Base-by-base conservation (phyloP, 2,329 filamentous ascomycete species). In the Chaetomiaceae sp. region DNA sequence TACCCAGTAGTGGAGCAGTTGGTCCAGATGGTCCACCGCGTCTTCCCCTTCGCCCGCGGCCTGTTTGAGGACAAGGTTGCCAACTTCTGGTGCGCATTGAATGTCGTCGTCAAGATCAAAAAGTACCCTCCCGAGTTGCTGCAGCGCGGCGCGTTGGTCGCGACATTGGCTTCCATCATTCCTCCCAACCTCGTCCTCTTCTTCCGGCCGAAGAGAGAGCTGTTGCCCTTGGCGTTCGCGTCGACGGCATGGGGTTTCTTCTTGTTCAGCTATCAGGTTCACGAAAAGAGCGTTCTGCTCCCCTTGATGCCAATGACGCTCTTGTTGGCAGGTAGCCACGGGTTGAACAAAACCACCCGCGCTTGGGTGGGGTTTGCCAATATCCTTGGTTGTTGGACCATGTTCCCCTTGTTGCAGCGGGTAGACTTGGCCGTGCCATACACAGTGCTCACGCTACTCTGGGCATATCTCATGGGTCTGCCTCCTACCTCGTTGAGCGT, bases 1-100 rank as follows among this genome's bases (percentile, higher is more conserved):
- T 94, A 89, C 65, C 85, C 89, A 0, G 69, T 89, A 11, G 65
- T 91, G 4, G 82, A 94, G 64, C 90, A 96, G 68, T 64, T 95
- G 32, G 76, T 85, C 0, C 95, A 99, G 70, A 81, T 90, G 62
- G 72, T 96, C 10, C 89, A 96, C 67, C 86, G 94, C n/a, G 81
- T 97, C 53, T 97, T 99, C 64, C 94, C 95, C 1, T 96, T 99
- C 66, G 84, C 91, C 1, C 84, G 94, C n/a, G 94, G 94, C 3
- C 74, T 99, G 6, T 99, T 97, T 64, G 95, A 99, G 72, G 94
- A 97, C 74, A 99, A 99, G 71, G 95, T 99, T 18, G 94, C 94
- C 65, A 99, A 99, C 67, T 87, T 96, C 64, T 99, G 94, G 94
- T 99, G 94, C 67, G 86, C 90, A 4, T 77, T 92, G 51, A 95